These are phyloP conservation scores for Lachnellula willkommii DNA, from an alignment of 2,329 filamentous ascomycete genomes.

Conservation along the genomic window DNA sequence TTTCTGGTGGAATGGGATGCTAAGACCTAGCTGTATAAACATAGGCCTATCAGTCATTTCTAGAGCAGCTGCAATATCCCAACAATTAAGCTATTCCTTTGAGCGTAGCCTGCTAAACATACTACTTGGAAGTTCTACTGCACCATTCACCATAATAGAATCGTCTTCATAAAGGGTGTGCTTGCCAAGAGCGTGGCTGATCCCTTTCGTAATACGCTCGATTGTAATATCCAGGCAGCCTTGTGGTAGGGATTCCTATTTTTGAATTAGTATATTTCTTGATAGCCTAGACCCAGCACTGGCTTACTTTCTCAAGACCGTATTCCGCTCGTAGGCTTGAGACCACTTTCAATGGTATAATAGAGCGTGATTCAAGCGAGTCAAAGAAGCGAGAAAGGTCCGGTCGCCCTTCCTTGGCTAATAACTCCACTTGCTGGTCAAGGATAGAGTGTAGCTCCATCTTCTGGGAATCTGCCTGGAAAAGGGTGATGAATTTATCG, in stretches of 20 bases:
- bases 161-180: slow-evolving; percentile 9
- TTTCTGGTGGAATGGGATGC: slow-evolving; percentile 19
- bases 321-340: slow-evolving; percentile 16
- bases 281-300: slow-evolving; percentile 4
- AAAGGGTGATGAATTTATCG: slow-evolving; percentile 5
- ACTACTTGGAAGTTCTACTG: slow-evolving; percentile 14
- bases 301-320: slow-evolving; percentile 13
- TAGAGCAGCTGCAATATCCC: slow-evolving; percentile 21
- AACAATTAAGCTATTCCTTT: slow-evolving; percentile 21
- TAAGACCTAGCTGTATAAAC: slow-evolving; percentile 20
- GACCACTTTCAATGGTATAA: slow-evolving; percentile 12
- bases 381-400: slow-evolving; percentile 19
- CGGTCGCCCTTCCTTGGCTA: slow-evolving; percentile 11
- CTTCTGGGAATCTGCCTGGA: slow-evolving; percentile 17
- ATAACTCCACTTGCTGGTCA: slow-evolving; percentile 17
- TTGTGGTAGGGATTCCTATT: slow-evolving; percentile 14
- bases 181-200: slow-evolving; percentile 12
- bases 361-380: slow-evolving; percentile 15
- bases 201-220: slow-evolving; percentile 10
- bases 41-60: slow-evolving; percentile 23
- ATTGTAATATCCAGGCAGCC: slow-evolving; percentile 11
- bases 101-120: slow-evolving; percentile 20
- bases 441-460: slow-evolving; percentile 23
- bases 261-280: slow-evolving; percentile 10
- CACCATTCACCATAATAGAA: slow-evolving; percentile 15